Percentiles rank a stretch among this genome's conserved stretches.
Conservation (phyloP, 257 asterid genomes). For the Solanum bulbocastanum region DNA sequence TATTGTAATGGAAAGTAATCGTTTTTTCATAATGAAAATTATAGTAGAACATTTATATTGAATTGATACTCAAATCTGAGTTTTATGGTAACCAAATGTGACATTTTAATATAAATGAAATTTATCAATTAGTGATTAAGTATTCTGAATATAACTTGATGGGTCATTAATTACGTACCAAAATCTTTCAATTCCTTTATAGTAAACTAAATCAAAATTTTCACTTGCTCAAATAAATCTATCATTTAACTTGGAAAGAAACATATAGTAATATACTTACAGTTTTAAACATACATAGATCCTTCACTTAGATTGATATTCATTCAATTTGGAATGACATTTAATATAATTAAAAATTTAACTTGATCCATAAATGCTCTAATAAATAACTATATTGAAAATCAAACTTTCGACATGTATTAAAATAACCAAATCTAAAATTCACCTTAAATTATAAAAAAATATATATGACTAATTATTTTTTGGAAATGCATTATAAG, state of each 20-base stretch:
- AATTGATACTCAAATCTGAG: background rate
- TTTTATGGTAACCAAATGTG: background rate
- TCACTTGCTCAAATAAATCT: background rate
- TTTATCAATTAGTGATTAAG: background rate
- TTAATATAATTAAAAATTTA: background rate
- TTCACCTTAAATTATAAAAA: background rate
- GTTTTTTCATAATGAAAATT: background rate
- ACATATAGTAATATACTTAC: background rate
- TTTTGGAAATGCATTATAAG: background rate
- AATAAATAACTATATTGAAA: background rate
- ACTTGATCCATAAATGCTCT: background rate
- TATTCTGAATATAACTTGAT: background rate
- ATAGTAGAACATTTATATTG: background rate
- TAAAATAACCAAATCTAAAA: background rate
- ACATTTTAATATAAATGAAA: too few relatives aligned
- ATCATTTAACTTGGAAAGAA: background rate
- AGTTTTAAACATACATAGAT: background rate
- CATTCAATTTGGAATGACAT: background rate
- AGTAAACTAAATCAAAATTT: background rate
- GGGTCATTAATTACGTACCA: background rate
- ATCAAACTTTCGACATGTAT: background rate
- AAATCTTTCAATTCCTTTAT: background rate
- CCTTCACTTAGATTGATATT: background rate
- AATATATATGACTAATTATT: background rate
- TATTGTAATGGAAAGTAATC: background rate